These are phyloP conservation scores for Eragrostis tef DNA, from an alignment of 202 grass and related monocot species.

Conservation along the genomic window DNA sequence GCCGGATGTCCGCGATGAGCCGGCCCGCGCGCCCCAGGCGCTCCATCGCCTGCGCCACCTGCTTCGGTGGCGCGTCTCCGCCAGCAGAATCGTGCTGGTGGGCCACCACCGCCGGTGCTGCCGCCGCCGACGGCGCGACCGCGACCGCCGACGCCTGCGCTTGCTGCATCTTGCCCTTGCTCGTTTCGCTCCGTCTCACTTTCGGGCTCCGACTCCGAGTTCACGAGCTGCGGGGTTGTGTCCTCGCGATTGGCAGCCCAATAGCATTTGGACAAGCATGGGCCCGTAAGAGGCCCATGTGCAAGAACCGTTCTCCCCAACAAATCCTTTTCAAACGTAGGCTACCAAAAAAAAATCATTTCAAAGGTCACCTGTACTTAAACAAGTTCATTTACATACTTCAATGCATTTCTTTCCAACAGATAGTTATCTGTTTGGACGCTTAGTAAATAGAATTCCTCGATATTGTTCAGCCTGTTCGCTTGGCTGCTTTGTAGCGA, in stretches of 20 bases:
- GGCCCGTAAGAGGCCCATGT: neutral
- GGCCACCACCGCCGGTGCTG: constrained; percentile 10
- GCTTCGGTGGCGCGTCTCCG: constrained; percentile 85
- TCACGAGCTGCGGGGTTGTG: neutral
- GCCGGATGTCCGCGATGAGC: constrained; percentile 86
- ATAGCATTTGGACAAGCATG: neutral
- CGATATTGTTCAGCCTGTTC: too few relatives aligned
- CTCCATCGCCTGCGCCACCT: constrained; percentile 97
- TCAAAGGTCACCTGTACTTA: too few relatives aligned
- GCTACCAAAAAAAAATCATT: too few relatives aligned
- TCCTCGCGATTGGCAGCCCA: neutral
- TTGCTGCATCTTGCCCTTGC: constrained; percentile 5
- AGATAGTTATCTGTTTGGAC: too few relatives aligned
- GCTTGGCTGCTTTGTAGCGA: too few relatives aligned
- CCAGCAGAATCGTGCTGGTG: constrained; percentile 22
- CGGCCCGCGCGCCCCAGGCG: constrained; percentile 69
- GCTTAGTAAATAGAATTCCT: too few relatives aligned
- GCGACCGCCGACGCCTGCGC: constrained; percentile 13
- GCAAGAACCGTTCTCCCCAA: too few relatives aligned
- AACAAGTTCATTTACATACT: too few relatives aligned
- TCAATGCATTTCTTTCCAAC: too few relatives aligned
- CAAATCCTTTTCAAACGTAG: too few relatives aligned
- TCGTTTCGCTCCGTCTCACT: neutral
- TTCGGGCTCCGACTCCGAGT: neutral
- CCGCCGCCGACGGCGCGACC: constrained; percentile 17